Conservation (phyloP, 345 rosid genomes). For the Eucalyptus sp. region DNA sequence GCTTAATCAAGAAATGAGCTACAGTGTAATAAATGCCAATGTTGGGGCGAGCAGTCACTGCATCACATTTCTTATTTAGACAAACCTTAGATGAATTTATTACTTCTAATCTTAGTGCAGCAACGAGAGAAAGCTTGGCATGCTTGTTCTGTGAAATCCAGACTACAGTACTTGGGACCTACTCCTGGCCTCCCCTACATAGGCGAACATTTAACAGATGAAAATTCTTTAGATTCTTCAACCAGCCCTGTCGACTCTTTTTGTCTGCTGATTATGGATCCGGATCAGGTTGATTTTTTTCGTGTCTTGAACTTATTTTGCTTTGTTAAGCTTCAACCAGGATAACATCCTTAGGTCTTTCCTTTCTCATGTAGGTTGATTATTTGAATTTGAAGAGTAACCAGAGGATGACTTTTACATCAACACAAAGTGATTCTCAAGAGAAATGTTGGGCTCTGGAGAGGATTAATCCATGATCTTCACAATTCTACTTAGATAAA, state of each 20-base stretch:
- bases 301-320: background rate
- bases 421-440: slow-evolving; percentile 17
- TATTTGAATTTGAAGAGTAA: slow-evolving; percentile 81
- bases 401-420: slow-evolving; percentile 47
- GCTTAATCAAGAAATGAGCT: background rate
- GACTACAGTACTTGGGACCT: slow-evolving; percentile 54
- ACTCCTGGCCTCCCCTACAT: slow-evolving; percentile 48
- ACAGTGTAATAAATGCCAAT: background rate
- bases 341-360: background rate
- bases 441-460: slow-evolving; percentile 53
- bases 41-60: background rate
- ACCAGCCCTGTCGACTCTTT: slow-evolving; percentile 50
- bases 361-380: slow-evolving; percentile 47
- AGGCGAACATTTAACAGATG: slow-evolving; percentile 20
- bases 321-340: background rate
- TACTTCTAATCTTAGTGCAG: slow-evolving; percentile 16
- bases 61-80: background rate
- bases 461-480: slow-evolving; percentile 42
- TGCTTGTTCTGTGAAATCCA: slow-evolving; percentile 55
- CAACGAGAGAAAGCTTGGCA: slow-evolving; percentile 76
- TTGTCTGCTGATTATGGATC: slow-evolving; percentile 67
- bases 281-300: slow-evolving; percentile 49
- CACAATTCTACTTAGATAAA: background rate
- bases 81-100: background rate
- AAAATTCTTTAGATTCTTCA: slow-evolving; percentile 44